Conservation (phyloP, 2,329 filamentous ascomycete species). For the Trichoderma polysporum region DNA sequence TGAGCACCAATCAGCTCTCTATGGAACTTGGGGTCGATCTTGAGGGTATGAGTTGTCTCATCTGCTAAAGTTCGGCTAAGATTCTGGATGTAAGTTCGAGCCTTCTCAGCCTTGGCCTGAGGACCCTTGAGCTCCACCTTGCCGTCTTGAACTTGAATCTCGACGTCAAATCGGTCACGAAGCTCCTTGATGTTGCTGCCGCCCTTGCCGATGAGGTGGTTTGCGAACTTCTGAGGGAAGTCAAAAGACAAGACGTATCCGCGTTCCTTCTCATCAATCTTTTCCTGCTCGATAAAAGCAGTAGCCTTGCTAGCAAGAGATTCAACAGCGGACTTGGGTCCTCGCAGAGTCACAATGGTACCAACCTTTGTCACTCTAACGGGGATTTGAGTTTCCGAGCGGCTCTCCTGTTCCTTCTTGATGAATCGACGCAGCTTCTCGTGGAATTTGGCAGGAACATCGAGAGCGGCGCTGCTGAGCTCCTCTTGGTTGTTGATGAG, state of each 20-base stretch:
- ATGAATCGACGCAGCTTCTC: conserved; percentile 64
- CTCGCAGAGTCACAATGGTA: conserved; percentile 69
- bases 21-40: conserved; percentile 92
- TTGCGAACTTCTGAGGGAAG: conserved; percentile 92
- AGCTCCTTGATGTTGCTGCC: conserved; percentile 66
- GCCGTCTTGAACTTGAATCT: conserved; percentile 88
- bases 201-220: conserved; percentile 72
- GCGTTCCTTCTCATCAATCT: conserved; percentile 90
- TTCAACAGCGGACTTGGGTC: conserved; percentile 71
- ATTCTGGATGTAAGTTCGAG: conserved; percentile 76
- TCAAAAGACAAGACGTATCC: conserved; percentile 84
- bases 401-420: conserved; percentile 61
- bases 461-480: conserved; percentile 50
- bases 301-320: conserved; percentile 70
- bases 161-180: conserved; percentile 66
- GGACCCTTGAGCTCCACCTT: conserved; percentile 95
- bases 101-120: conserved; percentile 87
- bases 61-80: conserved; percentile 84
- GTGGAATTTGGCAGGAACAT: conserved; percentile 64
- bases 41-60: conserved; percentile 81
- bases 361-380: conserved; percentile 59
- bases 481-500: conserved; percentile 60
- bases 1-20: conserved; percentile 88
- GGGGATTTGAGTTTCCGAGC: conserved; percentile 57
- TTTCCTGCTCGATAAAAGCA: conserved; percentile 81